Evolutionary conservation across 1,284 basidiomycete genomes (phyloP).

Genomic region (Leccinum huronense): DNA sequence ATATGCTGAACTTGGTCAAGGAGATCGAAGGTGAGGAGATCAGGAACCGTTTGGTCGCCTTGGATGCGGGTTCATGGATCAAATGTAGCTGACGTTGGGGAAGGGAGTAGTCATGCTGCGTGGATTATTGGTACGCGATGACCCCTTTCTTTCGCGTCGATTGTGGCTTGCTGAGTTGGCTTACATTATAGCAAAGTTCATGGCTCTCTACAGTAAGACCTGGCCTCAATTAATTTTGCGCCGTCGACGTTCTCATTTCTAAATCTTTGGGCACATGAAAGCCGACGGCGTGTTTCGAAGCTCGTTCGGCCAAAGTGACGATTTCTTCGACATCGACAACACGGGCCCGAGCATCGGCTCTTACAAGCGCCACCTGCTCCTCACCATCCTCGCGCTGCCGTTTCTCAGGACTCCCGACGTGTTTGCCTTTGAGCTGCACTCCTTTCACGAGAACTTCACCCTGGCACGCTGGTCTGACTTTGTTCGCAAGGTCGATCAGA

Average conservation of each 20-base stretch:
- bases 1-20: conserved; percentile 33
- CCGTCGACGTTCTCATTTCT: not conserved
- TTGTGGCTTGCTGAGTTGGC: not conserved
- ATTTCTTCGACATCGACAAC: conserved; percentile 33
- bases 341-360: conserved; percentile 9
- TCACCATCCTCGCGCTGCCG: conserved; percentile 24
- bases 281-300: conserved; percentile 31
- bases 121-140: conserved; percentile 30
- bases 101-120: conserved; percentile 17
- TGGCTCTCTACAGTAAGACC: conserved; percentile 32
- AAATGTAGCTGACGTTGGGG: conserved; percentile 7
- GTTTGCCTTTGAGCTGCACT: conserved; percentile 29
- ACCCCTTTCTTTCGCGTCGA: not conserved
- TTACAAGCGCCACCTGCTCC: conserved; percentile 23
- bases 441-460: conserved; percentile 29
- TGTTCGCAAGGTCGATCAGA: conserved; percentile 31
- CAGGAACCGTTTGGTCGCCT: not conserved
- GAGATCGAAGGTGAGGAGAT: conserved; percentile 28
- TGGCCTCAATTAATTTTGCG: not conserved
- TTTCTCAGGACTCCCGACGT: conserved; percentile 31
- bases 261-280: not conserved
- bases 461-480: conserved; percentile 30
- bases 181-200: conserved; percentile 26
- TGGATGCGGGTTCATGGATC: not conserved
- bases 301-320: conserved; percentile 34